Evolutionary conservation across 139 green algal species (phyloP).

Genomic region (Pycnococcus provasolii): DNA sequence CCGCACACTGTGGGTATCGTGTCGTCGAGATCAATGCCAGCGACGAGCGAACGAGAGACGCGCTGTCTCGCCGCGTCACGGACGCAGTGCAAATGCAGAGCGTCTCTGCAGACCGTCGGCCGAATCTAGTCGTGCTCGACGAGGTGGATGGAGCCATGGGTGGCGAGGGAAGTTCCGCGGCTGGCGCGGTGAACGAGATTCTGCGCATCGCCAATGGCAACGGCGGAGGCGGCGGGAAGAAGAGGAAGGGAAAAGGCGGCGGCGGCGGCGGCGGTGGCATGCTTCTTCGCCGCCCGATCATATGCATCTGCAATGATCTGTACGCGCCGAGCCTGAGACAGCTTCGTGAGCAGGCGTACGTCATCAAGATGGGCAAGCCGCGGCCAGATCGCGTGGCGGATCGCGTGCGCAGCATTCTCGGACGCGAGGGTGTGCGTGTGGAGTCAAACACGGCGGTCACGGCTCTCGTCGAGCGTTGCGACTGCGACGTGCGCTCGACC

Average conservation of each 20-base stretch:
- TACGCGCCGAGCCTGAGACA: conserved; percentile 75
- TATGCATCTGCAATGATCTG: conserved; percentile 94
- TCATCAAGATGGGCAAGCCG: conserved; percentile 50
- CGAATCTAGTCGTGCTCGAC: conserved; percentile 77
- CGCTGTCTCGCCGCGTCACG: conserved; percentile 48
- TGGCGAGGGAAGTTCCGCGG: conserved; percentile 47
- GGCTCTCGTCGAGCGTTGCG: conserved; percentile 37
- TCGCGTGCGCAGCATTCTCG: conserved; percentile 47
- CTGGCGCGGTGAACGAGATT: conserved; percentile 60
- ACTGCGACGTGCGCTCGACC: conserved; percentile 75
- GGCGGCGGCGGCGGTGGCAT: no score
- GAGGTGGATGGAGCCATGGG: conserved; percentile 83
- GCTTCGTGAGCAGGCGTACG: conserved; percentile 60
- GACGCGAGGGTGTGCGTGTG: conserved; percentile 36
- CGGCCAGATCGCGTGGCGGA: conserved; percentile 33
- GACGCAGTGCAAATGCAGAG: conserved; percentile 63
- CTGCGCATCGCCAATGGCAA: conserved; percentile 56
- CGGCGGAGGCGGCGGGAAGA: conserved; percentile 12
- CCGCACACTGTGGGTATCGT: conserved; percentile 84
- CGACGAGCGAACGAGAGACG: conserved; percentile 61
- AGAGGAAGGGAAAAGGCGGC: neutral
- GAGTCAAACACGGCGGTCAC: conserved; percentile 44
- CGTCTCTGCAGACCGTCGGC: conserved; percentile 41
- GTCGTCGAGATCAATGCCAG: conserved; percentile 67
- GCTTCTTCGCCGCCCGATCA: conserved; percentile 59